Percentiles rank a stretch among this genome's conserved stretches.
Evolutionary conservation across 2,329 filamentous ascomycete species (phyloP).

Genomic region (Leptographium flavum): DNA sequence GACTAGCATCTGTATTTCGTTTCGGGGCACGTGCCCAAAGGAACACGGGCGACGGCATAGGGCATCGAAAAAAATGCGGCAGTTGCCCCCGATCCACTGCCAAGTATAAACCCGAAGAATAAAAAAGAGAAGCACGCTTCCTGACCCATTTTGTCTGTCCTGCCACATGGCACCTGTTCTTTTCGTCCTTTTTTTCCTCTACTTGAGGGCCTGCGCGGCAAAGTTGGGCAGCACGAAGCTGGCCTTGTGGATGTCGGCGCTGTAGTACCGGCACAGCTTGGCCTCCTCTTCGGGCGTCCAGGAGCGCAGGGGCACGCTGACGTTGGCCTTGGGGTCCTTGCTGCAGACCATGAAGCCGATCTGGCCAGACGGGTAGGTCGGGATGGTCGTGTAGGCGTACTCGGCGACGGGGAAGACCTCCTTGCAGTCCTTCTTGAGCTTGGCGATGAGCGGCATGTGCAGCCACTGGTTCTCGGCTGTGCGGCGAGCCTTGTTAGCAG

Average conservation of each 20-base stretch:
- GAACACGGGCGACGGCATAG: too few relatives aligned
- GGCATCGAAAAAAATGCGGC: too few relatives aligned
- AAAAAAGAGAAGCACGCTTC: neutral
- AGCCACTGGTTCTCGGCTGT: constrained; percentile 99
- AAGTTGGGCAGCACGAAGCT: constrained; percentile 90
- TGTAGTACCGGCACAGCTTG: constrained; percentile 93
- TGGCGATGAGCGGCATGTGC: constrained; percentile 81
- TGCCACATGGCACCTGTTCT: too few relatives aligned
- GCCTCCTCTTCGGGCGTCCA: constrained; percentile 84
- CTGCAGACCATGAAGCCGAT: constrained; percentile 99
- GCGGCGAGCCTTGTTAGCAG: constrained; percentile 1
- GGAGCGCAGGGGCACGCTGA: constrained; percentile 69
- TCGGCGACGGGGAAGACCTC: constrained; percentile 95
- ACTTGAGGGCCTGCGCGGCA: constrained; percentile 61
- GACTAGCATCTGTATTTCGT: too few relatives aligned
- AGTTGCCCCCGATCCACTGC: too few relatives aligned
- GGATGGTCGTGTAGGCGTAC: constrained; percentile 98
- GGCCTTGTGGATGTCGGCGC: constrained; percentile 88
- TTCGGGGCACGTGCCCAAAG: too few relatives aligned
- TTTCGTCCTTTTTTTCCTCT: constrained; percentile 11
- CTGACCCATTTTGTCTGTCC: neutral
- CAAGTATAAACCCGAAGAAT: neutral
- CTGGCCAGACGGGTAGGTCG: constrained; percentile 96
- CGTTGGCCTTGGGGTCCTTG: constrained; percentile 77
- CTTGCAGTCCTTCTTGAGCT: constrained; percentile 93